phyloP scores from a whole-genome alignment of 441 rosid genomes.

The Arabidopsis lyrata region DNA sequence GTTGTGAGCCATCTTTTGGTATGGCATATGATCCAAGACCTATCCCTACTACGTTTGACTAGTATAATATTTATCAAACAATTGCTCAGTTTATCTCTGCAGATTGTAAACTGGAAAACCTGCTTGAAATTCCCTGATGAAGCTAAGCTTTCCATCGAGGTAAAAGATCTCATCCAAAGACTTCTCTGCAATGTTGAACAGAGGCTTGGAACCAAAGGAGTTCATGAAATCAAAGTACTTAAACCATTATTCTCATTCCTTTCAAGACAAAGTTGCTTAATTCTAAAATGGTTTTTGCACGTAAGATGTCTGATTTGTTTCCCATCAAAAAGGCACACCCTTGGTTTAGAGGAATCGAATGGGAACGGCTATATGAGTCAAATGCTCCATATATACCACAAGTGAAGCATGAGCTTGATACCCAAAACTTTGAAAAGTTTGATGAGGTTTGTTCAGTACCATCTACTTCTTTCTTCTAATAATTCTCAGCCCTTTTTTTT shows the following conservation, averaged over 20 bases:
- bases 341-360: conserved; percentile 63
- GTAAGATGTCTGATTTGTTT: conserved; percentile 6
- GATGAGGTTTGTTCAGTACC: conserved; percentile 57
- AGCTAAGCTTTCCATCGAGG: conserved; percentile 61
- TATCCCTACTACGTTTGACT: conserved; percentile 29
- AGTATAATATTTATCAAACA: conserved; percentile 47
- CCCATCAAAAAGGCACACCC: conserved; percentile 52
- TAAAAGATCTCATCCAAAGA: conserved; percentile 61
- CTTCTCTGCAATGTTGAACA: conserved; percentile 69
- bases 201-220: conserved; percentile 68
- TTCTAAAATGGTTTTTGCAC: background rate
- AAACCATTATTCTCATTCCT: conserved; percentile 30
- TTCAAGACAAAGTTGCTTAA: conserved; percentile 1
- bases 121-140: conserved; percentile 67
- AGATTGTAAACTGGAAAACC: conserved; percentile 72
- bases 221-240: conserved; percentile 61
- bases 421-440: conserved; percentile 70
- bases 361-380: conserved; percentile 61
- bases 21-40: conserved; percentile 28
- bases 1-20: conserved; percentile 19
- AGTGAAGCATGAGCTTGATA: conserved; percentile 67
- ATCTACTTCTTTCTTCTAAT: background rate
- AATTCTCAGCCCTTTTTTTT: background rate
- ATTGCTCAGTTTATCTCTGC: conserved; percentile 50
- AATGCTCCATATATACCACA: conserved; percentile 67